These are phyloP conservation scores for Pelargonium myrrhifolium DNA, from an alignment of 441 rosid genomes.

Conservation along the genomic window DNA sequence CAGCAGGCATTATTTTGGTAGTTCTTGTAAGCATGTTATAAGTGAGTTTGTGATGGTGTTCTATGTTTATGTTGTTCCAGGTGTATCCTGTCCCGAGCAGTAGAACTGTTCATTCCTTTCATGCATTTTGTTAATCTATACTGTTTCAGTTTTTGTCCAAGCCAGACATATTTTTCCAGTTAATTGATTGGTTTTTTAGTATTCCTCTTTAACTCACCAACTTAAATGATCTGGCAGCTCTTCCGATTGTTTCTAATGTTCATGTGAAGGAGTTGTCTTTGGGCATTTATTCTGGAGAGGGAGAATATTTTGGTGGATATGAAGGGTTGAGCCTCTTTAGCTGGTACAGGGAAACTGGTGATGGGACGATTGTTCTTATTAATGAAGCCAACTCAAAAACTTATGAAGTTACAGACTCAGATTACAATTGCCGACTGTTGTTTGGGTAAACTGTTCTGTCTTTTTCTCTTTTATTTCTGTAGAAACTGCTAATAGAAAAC, in stretches of 20 bases:
- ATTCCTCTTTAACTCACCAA: slow-evolving; percentile 14
- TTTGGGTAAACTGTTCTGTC: slow-evolving; percentile 58
- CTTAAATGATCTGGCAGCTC: slow-evolving; percentile 46
- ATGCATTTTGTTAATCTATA: background rate
- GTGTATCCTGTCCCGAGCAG: background rate
- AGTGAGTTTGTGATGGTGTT: background rate
- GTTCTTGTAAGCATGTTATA: background rate
- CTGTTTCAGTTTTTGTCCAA: slow-evolving; percentile 6
- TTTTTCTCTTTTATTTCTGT: slow-evolving; percentile 5
- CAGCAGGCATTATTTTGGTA: background rate
- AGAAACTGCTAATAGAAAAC: background rate
- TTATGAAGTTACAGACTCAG: slow-evolving; percentile 75
- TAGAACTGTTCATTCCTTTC: background rate
- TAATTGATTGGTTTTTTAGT: slow-evolving; percentile 4
- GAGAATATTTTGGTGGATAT: slow-evolving; percentile 89
- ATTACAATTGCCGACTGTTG: slow-evolving; percentile 69
- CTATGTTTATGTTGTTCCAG: background rate
- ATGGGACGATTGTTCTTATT: slow-evolving; percentile 60
- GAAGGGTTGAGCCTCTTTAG: slow-evolving; percentile 84
- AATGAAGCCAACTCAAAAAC: slow-evolving; percentile 59
- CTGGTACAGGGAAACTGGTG: slow-evolving; percentile 83
- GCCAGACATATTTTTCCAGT: background rate
- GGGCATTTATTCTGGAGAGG: slow-evolving; percentile 74
- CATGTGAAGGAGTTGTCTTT: slow-evolving; percentile 52
- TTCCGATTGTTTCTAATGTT: slow-evolving; percentile 63